These are phyloP conservation scores for Astrothelium subdiscretum DNA, from an alignment of 495 filamentous ascomycete species.

Conservation along the genomic window DNA sequence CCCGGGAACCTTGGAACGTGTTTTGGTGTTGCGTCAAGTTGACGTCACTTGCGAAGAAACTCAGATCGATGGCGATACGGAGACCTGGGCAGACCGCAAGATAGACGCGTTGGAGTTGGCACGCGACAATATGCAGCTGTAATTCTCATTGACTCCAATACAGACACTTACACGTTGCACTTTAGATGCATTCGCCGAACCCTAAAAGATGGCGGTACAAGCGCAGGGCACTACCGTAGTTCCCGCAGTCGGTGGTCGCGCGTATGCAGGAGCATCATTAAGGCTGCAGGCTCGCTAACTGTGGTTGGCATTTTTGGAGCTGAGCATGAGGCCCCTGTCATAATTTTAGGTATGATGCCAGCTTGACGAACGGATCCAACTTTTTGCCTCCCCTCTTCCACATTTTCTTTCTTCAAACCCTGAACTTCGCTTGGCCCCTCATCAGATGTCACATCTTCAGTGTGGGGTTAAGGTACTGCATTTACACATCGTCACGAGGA, in stretches of 20 bases:
- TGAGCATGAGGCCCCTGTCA: neutral
- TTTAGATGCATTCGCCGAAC: too few species aligned
- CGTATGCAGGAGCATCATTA: neutral
- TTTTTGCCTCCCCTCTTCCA: neutral
- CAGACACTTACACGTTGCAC: too few species aligned
- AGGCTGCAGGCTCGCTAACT: neutral
- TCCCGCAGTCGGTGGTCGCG: neutral
- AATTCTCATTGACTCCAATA: too few species aligned
- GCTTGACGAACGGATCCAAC: neutral
- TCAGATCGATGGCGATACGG: too few species aligned
- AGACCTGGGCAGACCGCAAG: neutral
- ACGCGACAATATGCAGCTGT: neutral
- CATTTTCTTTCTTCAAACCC: neutral
- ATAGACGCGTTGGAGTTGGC: too few species aligned
- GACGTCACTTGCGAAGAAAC: neutral
- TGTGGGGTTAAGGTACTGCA: neutral
- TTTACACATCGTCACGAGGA: neutral
- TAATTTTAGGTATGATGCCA: neutral
- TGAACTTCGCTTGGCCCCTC: neutral
- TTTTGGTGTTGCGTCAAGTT: neutral
- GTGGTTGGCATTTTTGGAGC: neutral
- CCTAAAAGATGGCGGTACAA: too few species aligned
- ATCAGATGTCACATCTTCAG: neutral
- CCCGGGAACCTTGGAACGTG: too few species aligned
- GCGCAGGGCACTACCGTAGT: neutral